phyloP scores from a whole-genome alignment of 768 basidiomycete species.

The Leucocoprinus sp. region DNA sequence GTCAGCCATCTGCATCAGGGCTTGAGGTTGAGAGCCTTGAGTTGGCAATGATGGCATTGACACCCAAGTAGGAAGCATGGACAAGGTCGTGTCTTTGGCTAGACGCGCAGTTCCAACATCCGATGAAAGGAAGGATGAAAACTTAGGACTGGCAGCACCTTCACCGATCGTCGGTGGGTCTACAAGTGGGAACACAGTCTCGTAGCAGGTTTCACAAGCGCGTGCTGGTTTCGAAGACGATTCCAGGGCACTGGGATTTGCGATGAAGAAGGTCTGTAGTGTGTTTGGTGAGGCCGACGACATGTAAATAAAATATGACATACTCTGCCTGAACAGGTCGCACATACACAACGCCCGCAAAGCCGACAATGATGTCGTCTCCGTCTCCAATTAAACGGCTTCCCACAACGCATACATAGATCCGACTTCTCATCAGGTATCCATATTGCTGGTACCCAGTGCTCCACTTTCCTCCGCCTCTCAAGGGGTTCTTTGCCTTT shows the following conservation, averaged over 20 bases:
- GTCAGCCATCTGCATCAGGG: slow-evolving; percentile 48
- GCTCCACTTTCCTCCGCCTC: slow-evolving; percentile 52
- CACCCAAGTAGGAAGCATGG: slow-evolving; percentile 44
- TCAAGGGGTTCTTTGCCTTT: slow-evolving; percentile 19
- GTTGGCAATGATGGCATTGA: slow-evolving; percentile 46
- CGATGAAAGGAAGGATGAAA: slow-evolving; percentile 4
- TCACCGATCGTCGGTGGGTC: slow-evolving; percentile 20
- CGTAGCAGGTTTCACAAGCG: slow-evolving; percentile 82
- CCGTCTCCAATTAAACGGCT: slow-evolving; percentile 68
- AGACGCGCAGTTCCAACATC: slow-evolving; percentile 2
- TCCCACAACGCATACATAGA: slow-evolving; percentile 78
- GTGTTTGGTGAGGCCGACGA: not conserved
- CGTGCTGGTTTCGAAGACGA: slow-evolving; percentile 50
- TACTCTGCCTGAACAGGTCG: slow-evolving; percentile 74
- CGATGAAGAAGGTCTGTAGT: slow-evolving; percentile 78
- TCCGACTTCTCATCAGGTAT: slow-evolving; percentile 81
- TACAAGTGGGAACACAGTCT: slow-evolving; percentile 72
- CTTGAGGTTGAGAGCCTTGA: slow-evolving; percentile 28
- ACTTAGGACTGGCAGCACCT: slow-evolving; percentile 2
- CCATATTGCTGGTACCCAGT: slow-evolving; percentile 91
- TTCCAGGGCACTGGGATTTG: slow-evolving; percentile 42
- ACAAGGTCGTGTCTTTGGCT: slow-evolving; percentile 35
- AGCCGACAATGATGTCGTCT: slow-evolving; percentile 82
- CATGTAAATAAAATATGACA: slow-evolving; percentile 15
- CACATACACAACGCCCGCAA: slow-evolving; percentile 82